Evolutionary conservation across 441 rosid species (phyloP), one percentile per base, ranked within the genome.

Genomic region (Omphalea diandra): DNA sequence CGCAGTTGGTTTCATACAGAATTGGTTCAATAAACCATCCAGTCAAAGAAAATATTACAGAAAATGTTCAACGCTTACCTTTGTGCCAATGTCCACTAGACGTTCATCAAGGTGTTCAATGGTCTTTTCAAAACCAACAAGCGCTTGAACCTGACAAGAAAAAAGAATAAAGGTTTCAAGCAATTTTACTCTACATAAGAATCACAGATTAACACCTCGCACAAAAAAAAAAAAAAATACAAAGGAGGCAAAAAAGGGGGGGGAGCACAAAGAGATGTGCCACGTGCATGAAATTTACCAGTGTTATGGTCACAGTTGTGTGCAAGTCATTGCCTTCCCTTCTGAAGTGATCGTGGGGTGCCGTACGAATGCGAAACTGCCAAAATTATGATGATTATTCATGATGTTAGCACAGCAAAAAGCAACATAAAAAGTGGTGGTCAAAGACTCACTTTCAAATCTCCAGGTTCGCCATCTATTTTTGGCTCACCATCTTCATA

Each of bases 391-490:
- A 53, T 2, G 29, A 62, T 73, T 71, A 44, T 59, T 27, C 10
- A 41, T 54, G 15, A 43, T 47, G 40, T 14, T 12, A 18, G 6
- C 20, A 47, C 33, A 22, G 27, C 26, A 26, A 36, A 40, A 1
- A 17, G 29, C 44, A 69, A 41, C 15, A 41, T 27, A n/a, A 40
- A 15, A 71, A 26, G 15, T 54, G 55, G 20, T 3, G 44, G 1
- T 31, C 54, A 56, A 63, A 73, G 67, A 58, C 86, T 67, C 75
- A 93, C 99, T 92, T 85, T 95, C 79, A 95, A 81, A 82, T 95
- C 98, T 63, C 99, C 99, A 57, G 97, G 89, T 77, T 95, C 99
- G 32, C 98, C 99, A 57, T 95, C 98, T 31, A 90, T 78, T 52
- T 71, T 83, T 35, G 97, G 98, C 55, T 95, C 99, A 29, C 98